A percentile compares a stretch with the other conserved stretches of the same genome.
These are phyloP conservation scores for Aspergillus arachidicola DNA, from an alignment of 2,329 filamentous ascomycete species.

Conservation along the genomic window DNA sequence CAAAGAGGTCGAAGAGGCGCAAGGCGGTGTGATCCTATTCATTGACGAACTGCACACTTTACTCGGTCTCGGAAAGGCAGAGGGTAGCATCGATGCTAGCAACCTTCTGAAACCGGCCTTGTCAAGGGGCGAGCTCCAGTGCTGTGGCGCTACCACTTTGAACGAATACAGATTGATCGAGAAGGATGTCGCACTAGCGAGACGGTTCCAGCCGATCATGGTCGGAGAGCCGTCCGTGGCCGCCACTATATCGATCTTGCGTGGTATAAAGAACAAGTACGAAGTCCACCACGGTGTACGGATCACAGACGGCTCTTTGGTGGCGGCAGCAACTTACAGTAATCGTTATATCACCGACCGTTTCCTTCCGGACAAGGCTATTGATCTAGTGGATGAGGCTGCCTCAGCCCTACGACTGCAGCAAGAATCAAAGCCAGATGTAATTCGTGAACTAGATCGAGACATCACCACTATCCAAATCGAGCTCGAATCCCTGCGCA, in stretches of 20 bases:
- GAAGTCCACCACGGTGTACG: constrained; percentile 96
- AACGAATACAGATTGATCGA: constrained; percentile 92
- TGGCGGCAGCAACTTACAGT: constrained; percentile 87
- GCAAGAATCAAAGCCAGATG: constrained; percentile 94
- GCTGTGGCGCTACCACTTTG: constrained; percentile 90
- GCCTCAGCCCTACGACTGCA: constrained; percentile 87
- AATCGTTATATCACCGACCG: constrained; percentile 97
- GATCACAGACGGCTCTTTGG: constrained; percentile 88
- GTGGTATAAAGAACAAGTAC: constrained; percentile 96
- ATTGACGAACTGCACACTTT: constrained; percentile 93
- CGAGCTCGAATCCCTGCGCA: constrained; percentile 88
- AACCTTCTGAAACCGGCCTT: constrained; percentile 92
- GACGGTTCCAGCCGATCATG: constrained; percentile 90
- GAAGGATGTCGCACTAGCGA: constrained; percentile 89
- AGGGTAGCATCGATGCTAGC: constrained; percentile 94
- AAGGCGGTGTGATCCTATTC: constrained; percentile 90
- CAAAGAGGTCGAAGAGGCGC: constrained; percentile 84
- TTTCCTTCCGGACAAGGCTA: constrained; percentile 95
- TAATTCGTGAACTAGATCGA: constrained; percentile 88
- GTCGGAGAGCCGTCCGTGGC: constrained; percentile 90
- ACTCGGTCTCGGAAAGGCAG: constrained; percentile 88
- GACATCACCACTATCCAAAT: constrained; percentile 98
- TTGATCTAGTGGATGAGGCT: constrained; percentile 94
- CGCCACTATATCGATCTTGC: constrained; percentile 91
- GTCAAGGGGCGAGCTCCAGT: constrained; percentile 90